Evolutionary conservation across 148 eudicot species (phyloP), one percentile per base, ranked within the genome.

Genomic region (Polygonum maritimum): DNA sequence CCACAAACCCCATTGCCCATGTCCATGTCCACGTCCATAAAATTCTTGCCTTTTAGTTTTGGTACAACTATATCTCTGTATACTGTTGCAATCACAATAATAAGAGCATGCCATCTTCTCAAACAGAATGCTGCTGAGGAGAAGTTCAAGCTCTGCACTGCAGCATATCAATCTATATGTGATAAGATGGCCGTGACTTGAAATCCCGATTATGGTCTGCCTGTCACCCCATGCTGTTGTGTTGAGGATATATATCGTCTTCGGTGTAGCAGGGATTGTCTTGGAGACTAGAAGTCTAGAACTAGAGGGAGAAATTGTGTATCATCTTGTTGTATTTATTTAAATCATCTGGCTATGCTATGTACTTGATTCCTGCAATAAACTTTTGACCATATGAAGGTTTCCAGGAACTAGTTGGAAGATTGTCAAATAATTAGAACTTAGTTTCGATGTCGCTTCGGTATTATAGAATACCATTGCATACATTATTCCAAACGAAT

Each of bases 141-240:
- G 83, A 94, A 90, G 55, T 94, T 94, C 84, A 94, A 94, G 90
- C 87, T 74, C 57, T 94, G 98, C 84, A 86, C 89, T 36, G 91
- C 98, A 48, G 98, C 98, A 19, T 94, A 94, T 86, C 92, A 94
- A 76, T 88, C 93, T 48, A 74, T 92, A 70, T 94, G 98, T 76
- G 91, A 87, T 49, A 92, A 88, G 77, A 79, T 94, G 77, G 84
- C 81, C 41, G 45, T 78, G 4, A 81, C 73, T 79, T 87, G 76
- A 81, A 48, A 35, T 45, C 48, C 31, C 5, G 69, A 31, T 31
- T 31, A 11, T 26, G 63, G 63, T 13, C 39, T 12, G 38, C 11
- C 18, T 31, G 44, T 67, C 11, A 10, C 14, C 9, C 35, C 31
- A 3, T n/a, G 47, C 55, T 21, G 47, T 62, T n/a, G n/a, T n/a